phyloP scores from a whole-genome alignment of 805 yeast species.

The Hermanozyma aechmeae region DNA sequence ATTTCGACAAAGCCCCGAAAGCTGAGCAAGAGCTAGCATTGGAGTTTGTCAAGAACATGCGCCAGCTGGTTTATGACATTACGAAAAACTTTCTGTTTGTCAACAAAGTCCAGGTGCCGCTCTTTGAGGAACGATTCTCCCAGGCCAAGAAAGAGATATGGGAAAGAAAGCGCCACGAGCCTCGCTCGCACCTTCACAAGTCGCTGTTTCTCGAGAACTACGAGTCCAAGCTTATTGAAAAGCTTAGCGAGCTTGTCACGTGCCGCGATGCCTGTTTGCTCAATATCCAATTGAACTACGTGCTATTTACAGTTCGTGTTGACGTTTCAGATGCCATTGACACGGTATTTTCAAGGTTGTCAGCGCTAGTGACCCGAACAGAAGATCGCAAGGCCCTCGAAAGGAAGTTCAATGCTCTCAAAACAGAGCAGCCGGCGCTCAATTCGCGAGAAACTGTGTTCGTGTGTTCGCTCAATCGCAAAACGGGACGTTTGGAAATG shows the following conservation, averaged over 20 bases:
- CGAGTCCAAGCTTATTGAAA: constrained; percentile 20
- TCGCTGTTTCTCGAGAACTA: constrained; percentile 18
- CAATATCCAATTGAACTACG: constrained; percentile 28
- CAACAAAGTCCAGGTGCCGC: constrained; percentile 4
- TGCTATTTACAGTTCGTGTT: constrained; percentile 23
- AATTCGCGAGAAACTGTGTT: constrained; percentile 8
- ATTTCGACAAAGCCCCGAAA: constrained; percentile 3
- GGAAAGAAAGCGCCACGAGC: constrained; percentile 2
- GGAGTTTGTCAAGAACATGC: constrained; percentile 12
- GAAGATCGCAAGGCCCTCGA: constrained; percentile 1
- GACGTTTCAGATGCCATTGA: constrained; percentile 18
- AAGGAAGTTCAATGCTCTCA: constrained; percentile 2
- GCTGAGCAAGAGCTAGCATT: constrained; percentile 10
- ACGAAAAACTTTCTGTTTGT: constrained; percentile 11
- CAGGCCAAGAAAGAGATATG: neutral
- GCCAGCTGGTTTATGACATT: constrained; percentile 12
- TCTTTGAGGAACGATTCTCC: constrained; percentile 3
- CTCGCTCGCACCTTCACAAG: constrained; percentile 1
- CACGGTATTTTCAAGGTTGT: constrained; percentile 1
- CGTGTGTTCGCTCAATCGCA: constrained; percentile 27
- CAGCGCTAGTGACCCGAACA: constrained; percentile 2
- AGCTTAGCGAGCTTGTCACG: constrained; percentile 15
- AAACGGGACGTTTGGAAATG: constrained; percentile 24
- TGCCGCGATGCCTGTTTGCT: constrained; percentile 19
- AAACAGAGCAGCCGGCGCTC: constrained; percentile 1